Evolutionary conservation across 2,329 filamentous ascomycete genomes (phyloP), one percentile per base, ranked within the genome.

Genomic region (Cladosporium sp.): DNA sequence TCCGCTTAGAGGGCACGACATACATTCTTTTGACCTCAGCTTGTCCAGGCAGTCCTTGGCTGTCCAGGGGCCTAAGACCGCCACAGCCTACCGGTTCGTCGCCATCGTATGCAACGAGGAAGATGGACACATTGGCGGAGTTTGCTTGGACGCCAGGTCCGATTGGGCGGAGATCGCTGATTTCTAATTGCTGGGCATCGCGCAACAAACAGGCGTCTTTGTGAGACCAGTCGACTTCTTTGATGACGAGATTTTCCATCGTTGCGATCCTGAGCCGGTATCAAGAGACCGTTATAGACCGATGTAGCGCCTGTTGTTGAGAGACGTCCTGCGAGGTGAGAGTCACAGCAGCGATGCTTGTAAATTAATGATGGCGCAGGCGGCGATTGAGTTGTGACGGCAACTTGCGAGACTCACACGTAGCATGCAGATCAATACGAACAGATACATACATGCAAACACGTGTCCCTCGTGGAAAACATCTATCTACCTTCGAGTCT

Each of bases 11-110:
- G 14, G 61, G 61, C 49, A 64, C 61, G 51, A 57, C 61, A 32
- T 64, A 64, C 61, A 57, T 64, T 26, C 47, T 64, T n/a, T 41
- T 55, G 49, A 64, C 24, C 49, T 64, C 49, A 11, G 28, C 61
- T 41, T 64, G 61, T 30, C 51, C 49, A 15, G 49, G 61, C 21
- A 64, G 36, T 6, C 51, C 61, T 64, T 64, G 61, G 21, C 38
- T 34, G 32, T 15, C 24, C 6, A 64, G 61, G 10, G 61, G 49
- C 21, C 61, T 34, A 12, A 57, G 47, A 57, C 61, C 61, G 34
- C 61, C 61, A 28, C 61, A 57, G 15, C 30, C 61, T 30, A 64
- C 49, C 18, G 51, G 52, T 28, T 55, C 28, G n/a, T 18, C 6
- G 24, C 14, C 6, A n/a, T 15, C 18, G 28, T 54, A 54, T 18